Evolutionary conservation across 2,329 filamentous ascomycete genomes (phyloP).

Genomic region (Colletotrichum sojae): DNA sequence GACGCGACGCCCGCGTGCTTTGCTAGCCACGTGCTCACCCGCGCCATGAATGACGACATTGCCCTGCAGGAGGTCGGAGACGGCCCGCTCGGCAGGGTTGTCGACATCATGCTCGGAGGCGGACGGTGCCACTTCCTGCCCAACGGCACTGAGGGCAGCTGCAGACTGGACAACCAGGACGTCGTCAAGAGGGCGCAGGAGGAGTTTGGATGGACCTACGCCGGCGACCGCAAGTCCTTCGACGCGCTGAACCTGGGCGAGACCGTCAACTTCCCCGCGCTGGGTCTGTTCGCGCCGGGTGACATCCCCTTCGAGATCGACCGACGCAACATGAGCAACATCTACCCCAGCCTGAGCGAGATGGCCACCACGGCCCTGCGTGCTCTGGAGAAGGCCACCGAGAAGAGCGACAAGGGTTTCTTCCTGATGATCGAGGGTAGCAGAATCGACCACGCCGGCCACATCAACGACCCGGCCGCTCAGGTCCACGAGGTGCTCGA

Average conservation of each 20-base stretch:
- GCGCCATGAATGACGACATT: slow-evolving; percentile 89
- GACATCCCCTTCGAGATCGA: slow-evolving; percentile 97
- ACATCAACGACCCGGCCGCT: slow-evolving; percentile 85
- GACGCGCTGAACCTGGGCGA: slow-evolving; percentile 79
- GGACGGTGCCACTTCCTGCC: slow-evolving; percentile 94
- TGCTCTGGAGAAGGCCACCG: slow-evolving; percentile 84
- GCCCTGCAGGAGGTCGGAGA: slow-evolving; percentile 93
- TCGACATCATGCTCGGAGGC: slow-evolving; percentile 94
- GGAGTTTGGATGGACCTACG: slow-evolving; percentile 84
- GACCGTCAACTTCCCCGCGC: slow-evolving; percentile 80
- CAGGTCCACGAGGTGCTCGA: slow-evolving; percentile 95
- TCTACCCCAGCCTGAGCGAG: slow-evolving; percentile 91
- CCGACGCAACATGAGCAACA: slow-evolving; percentile 80
- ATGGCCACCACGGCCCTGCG: slow-evolving; percentile 89
- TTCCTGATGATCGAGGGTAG: slow-evolving; percentile 99
- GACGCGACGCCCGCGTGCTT: slow-evolving; percentile 98
- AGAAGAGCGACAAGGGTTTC: slow-evolving; percentile 90
- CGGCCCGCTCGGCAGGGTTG: slow-evolving; percentile 86
- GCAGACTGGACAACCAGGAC: slow-evolving; percentile 83
- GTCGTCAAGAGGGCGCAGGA: slow-evolving; percentile 80
- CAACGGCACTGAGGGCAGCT: slow-evolving; percentile 85
- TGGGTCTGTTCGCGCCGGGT: slow-evolving; percentile 85
- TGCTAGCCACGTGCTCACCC: slow-evolving; percentile 85
- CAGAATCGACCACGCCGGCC: slow-evolving; percentile 94
- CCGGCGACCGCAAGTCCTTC: slow-evolving; percentile 80